A percentile compares a stretch with the other conserved stretches of the same genome.
These are phyloP conservation scores for Ustilago esculenta DNA, from an alignment of 1,284 basidiomycete genomes.

Conservation along the genomic window DNA sequence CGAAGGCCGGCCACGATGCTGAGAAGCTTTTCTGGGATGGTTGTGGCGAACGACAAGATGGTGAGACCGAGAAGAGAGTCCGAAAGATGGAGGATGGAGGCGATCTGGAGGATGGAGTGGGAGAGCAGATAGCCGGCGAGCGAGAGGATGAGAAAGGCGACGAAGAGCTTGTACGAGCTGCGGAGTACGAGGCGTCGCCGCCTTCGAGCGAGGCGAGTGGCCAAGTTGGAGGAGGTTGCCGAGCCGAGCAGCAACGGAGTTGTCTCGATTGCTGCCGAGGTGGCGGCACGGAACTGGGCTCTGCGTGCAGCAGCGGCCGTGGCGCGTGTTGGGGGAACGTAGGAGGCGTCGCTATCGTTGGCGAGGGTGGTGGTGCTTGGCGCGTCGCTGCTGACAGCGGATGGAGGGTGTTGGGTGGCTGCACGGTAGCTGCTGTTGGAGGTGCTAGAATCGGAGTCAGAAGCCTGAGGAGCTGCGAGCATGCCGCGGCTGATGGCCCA, in stretches of 20 bases:
- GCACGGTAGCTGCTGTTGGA: conserved; percentile 1
- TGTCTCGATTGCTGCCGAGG: conserved; percentile 35
- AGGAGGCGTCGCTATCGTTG: conserved; percentile 39
- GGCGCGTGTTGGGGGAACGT: conserved; percentile 19
- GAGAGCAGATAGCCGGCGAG: conserved; percentile 63
- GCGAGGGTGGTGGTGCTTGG: conserved; percentile 25
- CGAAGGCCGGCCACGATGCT: conserved; percentile 54
- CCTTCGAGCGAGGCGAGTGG: conserved; percentile 19
- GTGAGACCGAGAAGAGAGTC: conserved; percentile 61
- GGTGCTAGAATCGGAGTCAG: conserved; percentile 29
- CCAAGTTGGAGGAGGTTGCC: conserved; percentile 30
- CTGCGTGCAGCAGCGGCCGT: conserved; percentile 21
- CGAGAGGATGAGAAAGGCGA: conserved; percentile 51
- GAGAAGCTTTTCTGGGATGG: conserved; percentile 65
- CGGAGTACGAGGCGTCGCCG: conserved; percentile 20
- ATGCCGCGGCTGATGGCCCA: conserved; percentile 45
- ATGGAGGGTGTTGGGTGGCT: conserved; percentile 9
- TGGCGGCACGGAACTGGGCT: conserved; percentile 25
- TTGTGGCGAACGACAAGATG: conserved; percentile 64
- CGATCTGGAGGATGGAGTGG: conserved; percentile 56
- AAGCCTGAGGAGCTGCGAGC: conserved; percentile 28
- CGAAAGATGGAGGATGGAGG: conserved; percentile 51
- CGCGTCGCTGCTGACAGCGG: conserved; percentile 20
- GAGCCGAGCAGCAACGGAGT: conserved; percentile 40
- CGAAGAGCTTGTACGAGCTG: conserved; percentile 24